A percentile compares a stretch with the other conserved stretches of the same genome.
Evolutionary conservation across 2,329 filamentous ascomycete species (phyloP).

Genomic region (Venturia pyrina): DNA sequence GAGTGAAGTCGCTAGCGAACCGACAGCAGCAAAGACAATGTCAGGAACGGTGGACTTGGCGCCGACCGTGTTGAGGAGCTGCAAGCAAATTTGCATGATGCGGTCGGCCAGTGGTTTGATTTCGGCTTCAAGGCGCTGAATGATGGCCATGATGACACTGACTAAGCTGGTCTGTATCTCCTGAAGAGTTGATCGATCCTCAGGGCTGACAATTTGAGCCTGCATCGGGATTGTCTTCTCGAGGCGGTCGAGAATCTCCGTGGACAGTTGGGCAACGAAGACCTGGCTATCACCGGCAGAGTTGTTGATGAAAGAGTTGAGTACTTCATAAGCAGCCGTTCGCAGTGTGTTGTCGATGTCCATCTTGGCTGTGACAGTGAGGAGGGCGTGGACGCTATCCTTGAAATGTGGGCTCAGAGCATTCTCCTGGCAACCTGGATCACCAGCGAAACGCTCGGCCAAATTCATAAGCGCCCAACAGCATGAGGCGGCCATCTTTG

Average conservation of each 20-base stretch:
- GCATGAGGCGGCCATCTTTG: slow-evolving; percentile 96
- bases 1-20: slow-evolving; percentile 80
- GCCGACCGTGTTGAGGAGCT: slow-evolving; percentile 66
- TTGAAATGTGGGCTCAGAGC: slow-evolving; percentile 87
- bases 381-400: slow-evolving; percentile 74
- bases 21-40: slow-evolving; percentile 83
- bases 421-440: slow-evolving; percentile 68
- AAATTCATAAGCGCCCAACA: slow-evolving; percentile 99
- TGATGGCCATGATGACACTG: slow-evolving; percentile 83
- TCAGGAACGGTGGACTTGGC: slow-evolving; percentile 91
- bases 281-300: slow-evolving; percentile 76
- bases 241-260: slow-evolving; percentile 81
- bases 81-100: slow-evolving; percentile 83
- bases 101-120: slow-evolving; percentile 82
- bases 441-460: slow-evolving; percentile 87
- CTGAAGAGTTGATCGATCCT: slow-evolving; percentile 90
- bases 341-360: slow-evolving; percentile 82
- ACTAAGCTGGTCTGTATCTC: slow-evolving; percentile 96
- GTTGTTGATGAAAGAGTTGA: slow-evolving; percentile 89
- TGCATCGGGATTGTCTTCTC: slow-evolving; percentile 86
- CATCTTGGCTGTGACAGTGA: slow-evolving; percentile 71
- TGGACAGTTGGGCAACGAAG: slow-evolving; percentile 71
- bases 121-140: slow-evolving; percentile 83
- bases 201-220: slow-evolving; percentile 87
- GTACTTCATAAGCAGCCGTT: slow-evolving; percentile 92